A percentile compares a stretch with the other conserved stretches of the same genome.
Conservation (phyloP, 129 eudicot species). For the Solidago caesia region DNA sequence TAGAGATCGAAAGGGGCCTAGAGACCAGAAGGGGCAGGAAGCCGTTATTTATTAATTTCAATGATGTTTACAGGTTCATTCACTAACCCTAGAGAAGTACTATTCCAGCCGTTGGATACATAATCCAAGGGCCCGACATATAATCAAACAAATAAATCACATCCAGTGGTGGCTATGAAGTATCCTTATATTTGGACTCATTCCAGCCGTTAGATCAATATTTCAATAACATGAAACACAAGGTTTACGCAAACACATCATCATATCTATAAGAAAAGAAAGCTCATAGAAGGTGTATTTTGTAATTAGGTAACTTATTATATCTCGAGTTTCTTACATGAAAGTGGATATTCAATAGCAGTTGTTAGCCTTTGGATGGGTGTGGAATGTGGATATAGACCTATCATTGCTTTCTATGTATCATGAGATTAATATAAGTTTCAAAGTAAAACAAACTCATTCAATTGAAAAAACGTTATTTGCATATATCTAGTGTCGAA, state of each 20-base stretch:
- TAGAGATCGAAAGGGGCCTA: not conserved
- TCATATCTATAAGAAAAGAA: not conserved
- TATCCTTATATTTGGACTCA: constrained; percentile 4
- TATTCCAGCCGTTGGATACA: constrained; percentile 17
- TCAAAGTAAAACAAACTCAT: not conserved
- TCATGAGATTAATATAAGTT: not conserved
- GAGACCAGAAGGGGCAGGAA: not conserved
- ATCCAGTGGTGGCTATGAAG: not conserved
- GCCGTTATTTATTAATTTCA: not conserved
- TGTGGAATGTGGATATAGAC: not conserved
- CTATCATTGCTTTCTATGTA: not conserved
- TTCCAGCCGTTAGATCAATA: constrained; percentile 21
- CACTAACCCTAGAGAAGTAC: not conserved
- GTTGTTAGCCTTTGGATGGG: not conserved
- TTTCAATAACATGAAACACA: not conserved
- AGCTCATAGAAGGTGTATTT: not conserved
- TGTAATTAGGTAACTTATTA: not conserved
- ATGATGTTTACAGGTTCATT: not conserved
- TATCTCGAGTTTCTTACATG: not conserved
- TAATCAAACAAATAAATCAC: not conserved
- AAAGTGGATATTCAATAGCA: not conserved
- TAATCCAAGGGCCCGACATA: constrained; percentile 6
- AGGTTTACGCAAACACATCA: not conserved
- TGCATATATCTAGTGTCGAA: not conserved
- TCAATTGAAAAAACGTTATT: not conserved